Evolutionary conservation across 2,329 filamentous ascomycete species (phyloP).

Genomic region (Ophiostoma himal-ulmi): DNA sequence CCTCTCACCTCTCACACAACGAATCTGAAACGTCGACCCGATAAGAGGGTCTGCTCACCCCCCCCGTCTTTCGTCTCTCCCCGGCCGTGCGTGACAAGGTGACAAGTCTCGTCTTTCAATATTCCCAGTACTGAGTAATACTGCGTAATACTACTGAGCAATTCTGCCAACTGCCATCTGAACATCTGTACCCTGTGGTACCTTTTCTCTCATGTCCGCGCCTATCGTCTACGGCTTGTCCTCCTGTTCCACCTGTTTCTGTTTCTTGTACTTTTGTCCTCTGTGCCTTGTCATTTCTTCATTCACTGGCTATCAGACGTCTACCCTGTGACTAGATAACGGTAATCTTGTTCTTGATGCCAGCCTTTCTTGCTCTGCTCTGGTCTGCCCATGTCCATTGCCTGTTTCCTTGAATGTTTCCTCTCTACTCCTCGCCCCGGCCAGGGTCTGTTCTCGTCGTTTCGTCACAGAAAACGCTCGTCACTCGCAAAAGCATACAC

Average conservation of each 20-base stretch:
- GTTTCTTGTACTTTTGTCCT: neutral
- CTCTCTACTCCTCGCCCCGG: neutral
- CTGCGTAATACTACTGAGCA: no score
- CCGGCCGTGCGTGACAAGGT: conserved; percentile 15
- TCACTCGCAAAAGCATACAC: neutral
- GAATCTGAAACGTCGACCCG: conserved; percentile 22
- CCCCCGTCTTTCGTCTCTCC: neutral
- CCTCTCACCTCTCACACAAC: neutral
- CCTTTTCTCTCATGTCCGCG: neutral
- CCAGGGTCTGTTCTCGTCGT: neutral
- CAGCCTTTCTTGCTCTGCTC: neutral
- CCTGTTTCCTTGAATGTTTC: neutral
- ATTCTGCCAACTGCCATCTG: no score
- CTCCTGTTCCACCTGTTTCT: neutral
- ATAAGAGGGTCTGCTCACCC: conserved; percentile 11
- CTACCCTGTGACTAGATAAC: neutral
- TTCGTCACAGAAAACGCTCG: neutral
- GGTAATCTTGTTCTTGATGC: neutral
- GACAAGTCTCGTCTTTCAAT: conserved; percentile 10
- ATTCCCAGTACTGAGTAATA: neutral
- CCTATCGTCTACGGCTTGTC: neutral
- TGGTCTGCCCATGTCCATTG: neutral
- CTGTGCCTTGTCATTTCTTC: neutral
- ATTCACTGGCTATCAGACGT: conserved; percentile 6
- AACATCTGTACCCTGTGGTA: neutral